These are phyloP conservation scores for Scheffersomyces lignicola DNA, from an alignment of 1,139 yeast genomes.

Conservation along the genomic window DNA sequence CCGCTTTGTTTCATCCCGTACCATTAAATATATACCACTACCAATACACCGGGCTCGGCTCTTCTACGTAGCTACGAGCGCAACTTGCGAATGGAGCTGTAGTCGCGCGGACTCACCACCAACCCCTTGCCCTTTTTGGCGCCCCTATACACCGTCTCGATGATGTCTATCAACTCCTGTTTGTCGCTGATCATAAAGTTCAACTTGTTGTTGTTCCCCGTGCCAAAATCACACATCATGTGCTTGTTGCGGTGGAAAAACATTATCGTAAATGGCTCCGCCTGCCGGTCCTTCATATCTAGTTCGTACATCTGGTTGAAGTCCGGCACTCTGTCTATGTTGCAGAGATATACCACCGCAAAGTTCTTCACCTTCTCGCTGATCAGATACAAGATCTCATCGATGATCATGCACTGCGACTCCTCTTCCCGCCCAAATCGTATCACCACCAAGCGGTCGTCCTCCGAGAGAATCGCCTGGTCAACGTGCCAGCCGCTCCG, in stretches of 20 bases:
- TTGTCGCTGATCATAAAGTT: conserved; percentile 76
- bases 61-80: conserved; percentile 1
- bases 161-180: conserved; percentile 87
- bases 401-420: conserved; percentile 85
- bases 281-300: conserved; percentile 30
- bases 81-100: conserved; percentile 30
- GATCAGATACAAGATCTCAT: conserved; percentile 74
- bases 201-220: conserved; percentile 94
- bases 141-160: conserved; percentile 88
- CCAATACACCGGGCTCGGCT: too few species aligned
- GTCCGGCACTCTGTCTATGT: conserved; percentile 85
- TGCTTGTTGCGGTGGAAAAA: conserved; percentile 92
- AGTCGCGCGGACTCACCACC: conserved; percentile 79
- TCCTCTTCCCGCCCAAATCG: conserved; percentile 84
- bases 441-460: conserved; percentile 81
- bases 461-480: conserved; percentile 85
- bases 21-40: conserved; percentile 2
- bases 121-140: conserved; percentile 92
- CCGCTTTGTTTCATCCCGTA: not conserved
- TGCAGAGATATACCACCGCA: conserved; percentile 86
- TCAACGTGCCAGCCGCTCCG: conserved; percentile 95
- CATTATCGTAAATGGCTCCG: conserved; percentile 88
- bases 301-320: conserved; percentile 91
- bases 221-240: conserved; percentile 98
- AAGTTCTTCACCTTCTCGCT: conserved; percentile 86